A percentile compares a stretch with the other conserved stretches of the same genome.
phyloP scores from a whole-genome alignment of 129 eudicot genomes.

The Pulicaria dysenterica region DNA sequence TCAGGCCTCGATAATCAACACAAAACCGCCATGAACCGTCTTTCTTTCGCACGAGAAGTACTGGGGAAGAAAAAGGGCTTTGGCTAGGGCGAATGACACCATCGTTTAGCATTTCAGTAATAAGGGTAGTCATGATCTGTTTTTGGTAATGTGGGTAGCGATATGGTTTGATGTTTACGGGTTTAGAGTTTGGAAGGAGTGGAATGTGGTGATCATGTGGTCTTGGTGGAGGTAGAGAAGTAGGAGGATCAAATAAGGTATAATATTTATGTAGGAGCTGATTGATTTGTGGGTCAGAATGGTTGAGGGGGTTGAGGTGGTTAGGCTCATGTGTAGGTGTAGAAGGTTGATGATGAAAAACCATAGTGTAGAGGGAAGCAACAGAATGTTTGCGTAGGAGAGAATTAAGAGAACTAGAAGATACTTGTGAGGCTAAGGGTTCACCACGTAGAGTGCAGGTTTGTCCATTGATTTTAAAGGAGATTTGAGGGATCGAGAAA shows the following conservation, averaged over 20 bases:
- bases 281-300: background rate
- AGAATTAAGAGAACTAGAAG: background rate
- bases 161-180: background rate
- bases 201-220: constrained; percentile 14
- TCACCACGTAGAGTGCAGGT: background rate
- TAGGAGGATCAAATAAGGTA: background rate
- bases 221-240: background rate
- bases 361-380: background rate
- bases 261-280: background rate
- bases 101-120: background rate
- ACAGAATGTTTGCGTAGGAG: background rate
- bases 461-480: background rate
- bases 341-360: no score
- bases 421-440: background rate
- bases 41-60: background rate
- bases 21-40: background rate
- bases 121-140: background rate
- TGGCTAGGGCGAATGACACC: background rate
- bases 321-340: background rate
- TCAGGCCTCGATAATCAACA: no score
- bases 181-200: background rate
- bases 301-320: background rate
- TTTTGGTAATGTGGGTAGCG: constrained; percentile 8
- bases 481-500: constrained; percentile 1
- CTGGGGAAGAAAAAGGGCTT: constrained; percentile 3